Base-by-base conservation (phyloP, 2,329 filamentous ascomycete species). In the Aspergillus ochraceoroseus region DNA sequence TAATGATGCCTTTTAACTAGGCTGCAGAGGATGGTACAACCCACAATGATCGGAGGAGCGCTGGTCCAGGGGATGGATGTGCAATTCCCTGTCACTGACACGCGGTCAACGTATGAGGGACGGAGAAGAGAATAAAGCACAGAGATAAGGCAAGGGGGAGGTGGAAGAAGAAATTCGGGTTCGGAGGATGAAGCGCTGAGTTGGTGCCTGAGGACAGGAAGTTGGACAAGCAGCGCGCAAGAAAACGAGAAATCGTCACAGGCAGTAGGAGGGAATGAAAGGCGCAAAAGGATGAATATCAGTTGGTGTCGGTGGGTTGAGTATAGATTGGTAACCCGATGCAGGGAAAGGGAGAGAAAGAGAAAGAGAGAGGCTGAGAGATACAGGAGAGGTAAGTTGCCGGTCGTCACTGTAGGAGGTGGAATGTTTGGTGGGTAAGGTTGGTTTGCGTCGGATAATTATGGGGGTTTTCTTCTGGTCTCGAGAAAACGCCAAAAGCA, bases 1-100 rank as follows among this genome's bases (percentile, higher is more conserved):
- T 48, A 31, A 32, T 31, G 44, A 44, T 43, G 47, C 33, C n/a
- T n/a, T n/a, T 38, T 45, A 41, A 38, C 39, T 45, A 46, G 38
- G 46, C 43, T 47, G 48, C 44, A 51, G 36, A 47, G 39, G 19
- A 33, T 26, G 35, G 38, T 40, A 41, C 33, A 46, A 37, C 28
- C 39, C 38, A 34, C 33, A 38, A 32, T 43, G 35, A 36, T 41
- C 35, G 30, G 36, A 37, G 28, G 32, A 39, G 40, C 28, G 32
- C 44, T 38, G 34, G 14, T 30, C 12, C 23, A 23, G 32, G 31
- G 13, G 30, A 39, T 37, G 37, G 37, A 27, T 33, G 44, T 49
- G 46, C 44, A 46, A 41, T 37, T 17, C 17, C 34, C 47, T 32
- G 37, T 26, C 29, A 17, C 35, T 43, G 29, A 25, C 32, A 46